Base-by-base conservation (phyloP, 345 rosid genomes). In the Excoecaria cochinchinensis region DNA sequence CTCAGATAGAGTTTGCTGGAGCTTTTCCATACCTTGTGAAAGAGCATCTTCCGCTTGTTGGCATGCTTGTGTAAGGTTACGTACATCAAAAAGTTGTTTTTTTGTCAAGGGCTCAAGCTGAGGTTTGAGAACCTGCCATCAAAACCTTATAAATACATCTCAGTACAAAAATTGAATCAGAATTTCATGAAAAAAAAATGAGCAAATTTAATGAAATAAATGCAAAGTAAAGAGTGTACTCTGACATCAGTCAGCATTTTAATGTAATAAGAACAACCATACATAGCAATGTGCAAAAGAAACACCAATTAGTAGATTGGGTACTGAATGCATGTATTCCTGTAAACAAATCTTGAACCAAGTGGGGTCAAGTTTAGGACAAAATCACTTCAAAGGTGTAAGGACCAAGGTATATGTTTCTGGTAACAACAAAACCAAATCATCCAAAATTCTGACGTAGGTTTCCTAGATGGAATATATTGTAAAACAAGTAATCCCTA, bases 1-100 rank as follows among this genome's bases (percentile, higher is more conserved):
- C 62, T 85, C 92, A 19, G 97, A 85, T 50, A 95, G 85, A 3
- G 82, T 88, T 72, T 86, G 88, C 74, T 89, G 97, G 78, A 95
- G 87, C 77, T 86, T 95, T 16, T 88, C 99, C 97, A 92, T 89
- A n/a, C 97, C 99, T 81, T 91, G 94, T 0, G 94, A 83, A 36
- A 95, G 86, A 14, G 99, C 98, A 74, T 95, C 98, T 89, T 95
- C 99, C 3, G 97, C 98, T 83, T 95, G 99, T 77, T 95, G 95
- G 84, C 98, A 93, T 58, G 96, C 85, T 69, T 87, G 83, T 72
- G 25, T 79, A 60, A 95, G 77, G 74, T 83, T 90, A 65, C 69
- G 62, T 31, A 88, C 88, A 64, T 86, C 87, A 66, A 83, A 10
- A 25, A 77, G 14, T 61, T 95, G 98, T 53, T 82, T 84, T 4